Evolutionary conservation across 129 eudicot genomes (phyloP), one percentile per base, ranked within the genome.

Genomic region (Centaurea solstitialis): DNA sequence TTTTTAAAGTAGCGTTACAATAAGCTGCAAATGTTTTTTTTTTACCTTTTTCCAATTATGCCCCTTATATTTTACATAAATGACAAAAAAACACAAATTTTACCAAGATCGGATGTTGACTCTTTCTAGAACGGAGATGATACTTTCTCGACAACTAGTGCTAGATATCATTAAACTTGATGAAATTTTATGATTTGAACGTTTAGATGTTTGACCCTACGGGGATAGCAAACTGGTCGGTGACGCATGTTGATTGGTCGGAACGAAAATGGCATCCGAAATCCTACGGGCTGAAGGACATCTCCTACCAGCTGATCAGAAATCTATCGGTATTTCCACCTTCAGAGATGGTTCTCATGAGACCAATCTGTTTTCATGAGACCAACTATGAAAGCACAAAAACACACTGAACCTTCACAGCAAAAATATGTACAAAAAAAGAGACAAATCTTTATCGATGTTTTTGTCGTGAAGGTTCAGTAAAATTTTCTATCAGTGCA

Each of bases 251-350:
- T 79, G 98, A 94, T 80, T 94, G 98, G 98, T 94, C 98, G n/a
- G 97, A 94, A 87, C 87, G 94, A 66, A 94, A 94, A 90, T 94
- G 98, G 98, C 98, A 94, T 87, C 98, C 98, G 3, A 94, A 80
- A 76, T 90, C 97, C 5, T 94, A 89, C 75, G 85, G 76, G 38
- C 86, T 84, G 74, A 85, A 85, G 73, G 98, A 94, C 82, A 26
- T 94, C 28, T 79, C 91, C 39, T 78, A 35, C 68, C 88, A 90
- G 81, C 90, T 94, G 41, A 77, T 94, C 39, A 84, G 74, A 86
- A 91, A 91, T 80, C 77, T 94, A 41, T 80, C 95, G 68, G 98
- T 94, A 94, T 61, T 85, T 6, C 50, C 68, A 23, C 12, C 70
- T 4, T 66, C 18, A 18, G 37, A 5, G 4, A 33, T 33, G 37